Base-by-base conservation (phyloP, 331 rosid genomes). In the Quercus lobata region DNA sequence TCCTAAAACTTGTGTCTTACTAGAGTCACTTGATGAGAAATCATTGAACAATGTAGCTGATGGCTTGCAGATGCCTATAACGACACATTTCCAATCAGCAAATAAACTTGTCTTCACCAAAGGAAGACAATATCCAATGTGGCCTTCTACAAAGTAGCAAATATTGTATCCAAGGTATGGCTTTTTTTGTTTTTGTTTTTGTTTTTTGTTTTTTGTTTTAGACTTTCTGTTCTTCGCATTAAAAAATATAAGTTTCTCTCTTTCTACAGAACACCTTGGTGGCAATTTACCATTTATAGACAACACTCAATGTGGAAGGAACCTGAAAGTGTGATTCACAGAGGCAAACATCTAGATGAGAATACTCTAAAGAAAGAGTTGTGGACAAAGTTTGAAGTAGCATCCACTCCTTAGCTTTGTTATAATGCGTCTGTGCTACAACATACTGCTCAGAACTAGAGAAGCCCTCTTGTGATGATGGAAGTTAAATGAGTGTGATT, bases 351-450 rank as follows among this genome's bases (percentile, higher is more conserved):
- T 57, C 89, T 92, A 5, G 98, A 93, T 75, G 99, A 96, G 87
- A 91, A 89, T 78, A 96, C 99, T 41, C 73, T 96, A 71, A 96
- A 96, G 85, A 91, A 87, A 82, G 99, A 96, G 83, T 58, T 96
- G 54, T 96, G 99, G 99, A 70, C 91, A 0, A 91, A 77, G 78
- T 96, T 96, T 84, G 99, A 96, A 76, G 93, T 86, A 72, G 97
- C 92, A 53, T 84, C 97, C 27, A 21, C 71, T 52, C 4, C 3
- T 74, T 88, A 58, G 44, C 60, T 80, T 83, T 79, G 57, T 29
- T 55, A 74, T 56, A 78, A 87, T 46, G 70, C 56, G 24, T 74
- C 79, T 15, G 74, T 70, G 17, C 74, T 21, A 9, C 25, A 66
- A 71, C 72, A 81, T 32, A 77, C 58, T 49, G 78, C 84, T 56